Base-by-base conservation (phyloP, 2,329 filamentous ascomycete species). In the Aspergillus amoenus region DNA sequence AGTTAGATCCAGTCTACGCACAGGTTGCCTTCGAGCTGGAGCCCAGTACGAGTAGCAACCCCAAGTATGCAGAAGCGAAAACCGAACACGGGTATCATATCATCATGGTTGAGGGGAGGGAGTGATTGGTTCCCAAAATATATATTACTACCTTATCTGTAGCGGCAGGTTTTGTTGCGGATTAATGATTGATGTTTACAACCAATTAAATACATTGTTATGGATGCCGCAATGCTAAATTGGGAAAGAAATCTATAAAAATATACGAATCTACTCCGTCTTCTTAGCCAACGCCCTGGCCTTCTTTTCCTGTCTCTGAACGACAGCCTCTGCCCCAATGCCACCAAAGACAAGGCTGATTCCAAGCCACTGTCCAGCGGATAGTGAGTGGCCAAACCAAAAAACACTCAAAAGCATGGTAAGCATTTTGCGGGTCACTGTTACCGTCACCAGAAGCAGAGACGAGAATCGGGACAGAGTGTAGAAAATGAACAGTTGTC, bases 401-500 rank as follows among this genome's bases (percentile, higher is more conserved):
- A 97, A 81, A 27, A 99, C 94, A 53, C 91, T 96, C 51, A 97
- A 82, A 58, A 97, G 91, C 94, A 99, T 99, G 64, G 93, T 97
- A 73, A 97, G 84, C 94, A 99, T 99, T 80, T 99, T 99, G 70
- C 94, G 84, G 45, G 94, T 99, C 45, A 99, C 94, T 2, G 92
- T 99, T 3, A 99, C 93, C 4, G 94, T 97, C 43, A 97, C 93
- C 49, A 99, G 85, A 51, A 97, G 83, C 48, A 99, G 84, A 9
- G 89, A 94, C 9, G 90, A 94, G 78, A 97, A 99, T 49, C 90
- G 91, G 13, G 92, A 89, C 5, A 99, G 84, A 0, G 94, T 97
- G 77, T 96, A 93, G 81, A 96, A 97, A 65, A 99, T 97, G 70
- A 99, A 99, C 12, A 99, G 87, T 76, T 99, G 94, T 3, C 94